These are phyloP conservation scores for Rubus idaeus DNA, from an alignment of 306 rosid genomes.

Conservation along the genomic window DNA sequence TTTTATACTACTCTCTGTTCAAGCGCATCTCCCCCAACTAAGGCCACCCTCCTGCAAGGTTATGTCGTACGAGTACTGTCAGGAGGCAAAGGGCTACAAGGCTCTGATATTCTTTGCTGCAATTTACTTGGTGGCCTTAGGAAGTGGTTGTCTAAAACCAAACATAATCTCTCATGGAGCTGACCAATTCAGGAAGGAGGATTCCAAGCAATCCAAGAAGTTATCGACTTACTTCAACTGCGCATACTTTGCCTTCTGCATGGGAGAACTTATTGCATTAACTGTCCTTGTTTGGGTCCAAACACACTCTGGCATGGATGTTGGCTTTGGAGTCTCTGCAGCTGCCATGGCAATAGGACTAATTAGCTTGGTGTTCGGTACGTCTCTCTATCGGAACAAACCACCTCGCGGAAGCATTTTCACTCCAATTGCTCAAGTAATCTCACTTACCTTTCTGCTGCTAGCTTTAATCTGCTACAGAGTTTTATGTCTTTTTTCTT, in stretches of 20 bases:
- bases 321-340: constrained; percentile 60
- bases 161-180: constrained; percentile 68
- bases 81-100: constrained; percentile 43
- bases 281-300: constrained; percentile 69
- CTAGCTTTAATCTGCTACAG: not conserved
- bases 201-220: constrained; percentile 38
- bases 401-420: constrained; percentile 53
- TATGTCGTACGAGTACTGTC: constrained; percentile 27
- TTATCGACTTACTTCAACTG: constrained; percentile 59
- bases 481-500: not conserved
- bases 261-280: constrained; percentile 52
- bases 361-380: constrained; percentile 37
- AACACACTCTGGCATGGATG: constrained; percentile 63
- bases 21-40: constrained; percentile 53
- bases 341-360: constrained; percentile 55
- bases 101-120: constrained; percentile 50
- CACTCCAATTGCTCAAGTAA: constrained; percentile 61
- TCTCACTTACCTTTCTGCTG: not conserved
- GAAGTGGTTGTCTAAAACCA: constrained; percentile 68
- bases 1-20: constrained; percentile 48
- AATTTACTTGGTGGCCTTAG: constrained; percentile 60
- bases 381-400: constrained; percentile 34
- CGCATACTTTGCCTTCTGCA: constrained; percentile 61
- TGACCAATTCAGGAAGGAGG: constrained; percentile 49
- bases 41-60: constrained; percentile 49